Evolutionary conservation across 1,284 basidiomycete genomes (phyloP).

Genomic region (Puccinia brachypodii): DNA sequence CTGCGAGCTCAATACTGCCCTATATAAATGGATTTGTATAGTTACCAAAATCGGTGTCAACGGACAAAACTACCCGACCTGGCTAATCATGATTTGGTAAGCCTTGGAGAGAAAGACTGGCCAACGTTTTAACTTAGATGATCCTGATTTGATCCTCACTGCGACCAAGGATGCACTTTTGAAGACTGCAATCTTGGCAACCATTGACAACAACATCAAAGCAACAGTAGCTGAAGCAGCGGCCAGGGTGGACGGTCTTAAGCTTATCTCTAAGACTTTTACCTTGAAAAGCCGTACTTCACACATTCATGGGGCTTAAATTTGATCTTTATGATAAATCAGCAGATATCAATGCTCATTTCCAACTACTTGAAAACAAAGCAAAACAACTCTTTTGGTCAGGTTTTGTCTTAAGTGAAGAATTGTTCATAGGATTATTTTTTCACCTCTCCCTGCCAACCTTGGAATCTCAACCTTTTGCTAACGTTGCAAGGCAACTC

Average conservation of each 20-base stretch:
- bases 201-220: neutral
- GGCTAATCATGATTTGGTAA: neutral
- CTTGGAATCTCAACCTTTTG: neutral
- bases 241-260: neutral
- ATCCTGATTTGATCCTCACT: neutral
- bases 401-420: neutral
- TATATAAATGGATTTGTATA: neutral
- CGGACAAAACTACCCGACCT: neutral
- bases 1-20: neutral
- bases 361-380: neutral
- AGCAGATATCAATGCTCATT: neutral
- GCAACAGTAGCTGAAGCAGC: neutral
- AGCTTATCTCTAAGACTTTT: neutral
- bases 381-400: neutral
- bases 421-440: neutral
- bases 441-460: slow-evolving; percentile 13
- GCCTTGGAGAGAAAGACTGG: neutral
- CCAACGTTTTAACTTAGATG: neutral
- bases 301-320: neutral
- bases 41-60: neutral
- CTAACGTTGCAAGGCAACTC: neutral
- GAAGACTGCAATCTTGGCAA: neutral
- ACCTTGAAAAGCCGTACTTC: neutral
- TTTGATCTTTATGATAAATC: neutral
- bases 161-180: neutral